Conservation (phyloP, 805 yeast species). For the Schwanniomyces vanrijiae region DNA sequence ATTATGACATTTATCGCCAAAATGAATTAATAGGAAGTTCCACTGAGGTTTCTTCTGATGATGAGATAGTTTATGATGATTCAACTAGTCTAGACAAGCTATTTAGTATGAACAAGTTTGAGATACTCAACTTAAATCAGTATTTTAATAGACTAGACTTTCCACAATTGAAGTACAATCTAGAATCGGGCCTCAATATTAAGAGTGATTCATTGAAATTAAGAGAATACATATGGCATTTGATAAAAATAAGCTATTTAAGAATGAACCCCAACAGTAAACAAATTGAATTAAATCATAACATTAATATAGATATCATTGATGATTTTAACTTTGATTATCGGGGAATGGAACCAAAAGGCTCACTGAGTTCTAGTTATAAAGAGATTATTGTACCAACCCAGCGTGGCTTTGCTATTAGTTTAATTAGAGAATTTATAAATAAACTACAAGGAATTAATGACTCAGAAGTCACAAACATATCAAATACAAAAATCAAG, state of each 20-base stretch:
- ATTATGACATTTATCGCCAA: not conserved
- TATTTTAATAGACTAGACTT: slow-evolving; percentile 22
- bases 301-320: slow-evolving; percentile 7
- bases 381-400: slow-evolving; percentile 16
- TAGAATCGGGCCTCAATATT: slow-evolving; percentile 2
- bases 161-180: slow-evolving; percentile 12
- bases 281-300: slow-evolving; percentile 12
- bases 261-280: slow-evolving; percentile 8
- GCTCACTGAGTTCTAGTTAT: not conserved
- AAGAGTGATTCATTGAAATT: slow-evolving; percentile 26
- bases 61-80: slow-evolving; percentile 1
- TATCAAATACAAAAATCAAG: slow-evolving; percentile 9
- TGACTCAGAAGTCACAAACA: slow-evolving; percentile 8
- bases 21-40: not conserved
- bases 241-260: slow-evolving; percentile 24
- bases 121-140: slow-evolving; percentile 18
- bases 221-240: slow-evolving; percentile 29
- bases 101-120: slow-evolving; percentile 20
- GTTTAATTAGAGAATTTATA: slow-evolving; percentile 21
- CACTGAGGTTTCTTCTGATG: not conserved
- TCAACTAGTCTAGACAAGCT: not conserved
- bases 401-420: slow-evolving; percentile 19
- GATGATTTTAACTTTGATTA: not conserved
- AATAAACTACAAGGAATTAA: slow-evolving; percentile 11
- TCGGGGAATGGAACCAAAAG: not conserved